Conservation (phyloP, 2,329 filamentous ascomycete species). For the Sporothrix variecibatus region DNA sequence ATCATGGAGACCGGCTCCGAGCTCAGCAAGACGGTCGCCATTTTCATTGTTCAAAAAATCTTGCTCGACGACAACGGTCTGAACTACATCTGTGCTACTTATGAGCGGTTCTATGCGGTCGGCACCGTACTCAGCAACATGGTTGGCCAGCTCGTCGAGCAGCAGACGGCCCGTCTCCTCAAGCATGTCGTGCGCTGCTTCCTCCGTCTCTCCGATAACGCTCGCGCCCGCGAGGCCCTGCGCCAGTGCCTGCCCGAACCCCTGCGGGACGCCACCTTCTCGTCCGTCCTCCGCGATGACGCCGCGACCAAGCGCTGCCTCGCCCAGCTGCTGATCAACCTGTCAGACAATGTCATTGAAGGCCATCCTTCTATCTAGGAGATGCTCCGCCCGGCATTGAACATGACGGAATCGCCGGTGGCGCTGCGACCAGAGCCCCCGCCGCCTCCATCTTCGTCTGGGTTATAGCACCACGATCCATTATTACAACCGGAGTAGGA, state of each 20-base stretch:
- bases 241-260: slow-evolving; percentile 96
- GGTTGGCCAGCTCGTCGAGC: slow-evolving; percentile 96
- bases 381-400: background rate
- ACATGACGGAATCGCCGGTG: no score
- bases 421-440: no score
- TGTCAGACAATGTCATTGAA: slow-evolving; percentile 81
- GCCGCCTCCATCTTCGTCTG: no score
- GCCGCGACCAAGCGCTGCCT: slow-evolving; percentile 97
- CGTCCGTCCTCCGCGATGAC: slow-evolving; percentile 92
- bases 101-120: slow-evolving; percentile 97
- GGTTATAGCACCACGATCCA: no score
- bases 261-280: slow-evolving; percentile 97
- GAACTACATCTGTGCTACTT: slow-evolving; percentile 98
- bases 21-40: slow-evolving; percentile 97
- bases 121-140: slow-evolving; percentile 98
- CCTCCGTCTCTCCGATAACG: slow-evolving; percentile 94
- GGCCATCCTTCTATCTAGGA: slow-evolving; percentile 32
- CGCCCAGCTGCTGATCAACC: slow-evolving; percentile 93
- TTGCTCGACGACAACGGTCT: slow-evolving; percentile 93
- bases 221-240: slow-evolving; percentile 88
- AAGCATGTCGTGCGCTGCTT: slow-evolving; percentile 99
- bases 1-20: slow-evolving; percentile 99
- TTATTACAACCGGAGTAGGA: no score
- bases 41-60: slow-evolving; percentile 99
- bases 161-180: slow-evolving; percentile 90